phyloP scores from a whole-genome alignment of 306 rosid species.

The Dicorynia guianensis region DNA sequence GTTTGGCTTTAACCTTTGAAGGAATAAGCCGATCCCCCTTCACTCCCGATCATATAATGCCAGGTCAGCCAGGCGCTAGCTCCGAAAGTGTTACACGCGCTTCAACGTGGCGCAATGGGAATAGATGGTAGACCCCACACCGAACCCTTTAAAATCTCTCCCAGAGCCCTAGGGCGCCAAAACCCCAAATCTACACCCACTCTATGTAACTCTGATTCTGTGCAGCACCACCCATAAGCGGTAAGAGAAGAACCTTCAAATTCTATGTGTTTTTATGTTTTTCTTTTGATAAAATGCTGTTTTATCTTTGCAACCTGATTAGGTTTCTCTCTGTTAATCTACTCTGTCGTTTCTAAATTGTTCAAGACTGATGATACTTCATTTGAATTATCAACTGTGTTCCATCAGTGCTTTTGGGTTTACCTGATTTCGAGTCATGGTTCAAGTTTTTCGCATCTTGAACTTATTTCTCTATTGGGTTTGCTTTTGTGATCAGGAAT shows the following conservation, averaged over 20 bases:
- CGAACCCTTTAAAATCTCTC: constrained; percentile 47
- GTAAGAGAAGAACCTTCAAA: background rate
- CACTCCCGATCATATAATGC: background rate
- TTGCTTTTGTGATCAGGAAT: background rate
- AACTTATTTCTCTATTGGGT: background rate
- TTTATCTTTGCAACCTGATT: background rate
- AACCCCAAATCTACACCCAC: background rate
- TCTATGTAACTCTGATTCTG: background rate
- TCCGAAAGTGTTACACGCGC: constrained; percentile 12
- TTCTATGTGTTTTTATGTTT: background rate
- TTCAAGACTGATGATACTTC: background rate
- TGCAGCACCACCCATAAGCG: background rate
- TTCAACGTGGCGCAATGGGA: constrained; percentile 26
- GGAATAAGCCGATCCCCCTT: too few relatives aligned
- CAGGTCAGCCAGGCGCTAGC: background rate
- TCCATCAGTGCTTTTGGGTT: background rate
- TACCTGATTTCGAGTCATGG: background rate
- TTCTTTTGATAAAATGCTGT: background rate
- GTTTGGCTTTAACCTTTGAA: background rate
- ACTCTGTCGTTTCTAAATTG: background rate
- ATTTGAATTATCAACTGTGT: background rate
- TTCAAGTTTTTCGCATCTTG: background rate
- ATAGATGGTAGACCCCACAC: constrained; percentile 49
- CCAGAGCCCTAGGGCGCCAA: constrained; percentile 28
- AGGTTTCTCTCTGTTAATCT: too few relatives aligned